phyloP scores from a whole-genome alignment of 2,329 filamentous ascomycete species.

The Colletotrichum sublineola region DNA sequence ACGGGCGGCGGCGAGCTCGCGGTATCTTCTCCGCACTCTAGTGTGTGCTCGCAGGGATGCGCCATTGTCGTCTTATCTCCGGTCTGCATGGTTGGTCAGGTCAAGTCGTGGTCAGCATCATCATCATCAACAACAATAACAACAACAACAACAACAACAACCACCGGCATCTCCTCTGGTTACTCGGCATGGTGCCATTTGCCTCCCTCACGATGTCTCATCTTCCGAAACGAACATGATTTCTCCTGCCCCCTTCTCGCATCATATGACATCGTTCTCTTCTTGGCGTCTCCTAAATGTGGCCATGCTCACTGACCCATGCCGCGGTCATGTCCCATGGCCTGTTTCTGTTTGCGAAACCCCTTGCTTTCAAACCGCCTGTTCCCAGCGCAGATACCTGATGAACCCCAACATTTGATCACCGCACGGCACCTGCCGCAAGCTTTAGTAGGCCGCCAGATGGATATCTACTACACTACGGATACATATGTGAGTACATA shows the following conservation, averaged over 20 bases:
- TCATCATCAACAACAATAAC: not conserved
- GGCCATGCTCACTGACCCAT: conserved; percentile 19
- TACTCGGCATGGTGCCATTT: not conserved
- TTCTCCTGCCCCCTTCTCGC: conserved; percentile 20
- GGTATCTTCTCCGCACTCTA: not conserved
- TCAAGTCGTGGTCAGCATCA: not conserved
- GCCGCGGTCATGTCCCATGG: conserved; percentile 23
- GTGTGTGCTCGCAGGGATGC: not conserved
- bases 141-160: not conserved
- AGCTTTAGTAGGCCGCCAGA: conserved; percentile 2
- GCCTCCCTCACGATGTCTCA: conserved; percentile 19
- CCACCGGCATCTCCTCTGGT: not conserved
- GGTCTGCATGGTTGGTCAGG: not conserved
- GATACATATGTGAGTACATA: no score
- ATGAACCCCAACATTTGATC: conserved; percentile 3
- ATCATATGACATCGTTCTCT: conserved; percentile 11
- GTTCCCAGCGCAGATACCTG: not conserved
- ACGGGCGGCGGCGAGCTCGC: not conserved
- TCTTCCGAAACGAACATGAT: conserved; percentile 33
- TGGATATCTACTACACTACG: not conserved
- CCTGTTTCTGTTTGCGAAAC: conserved; percentile 30
- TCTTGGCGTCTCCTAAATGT: conserved; percentile 25
- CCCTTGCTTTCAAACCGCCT: conserved; percentile 20
- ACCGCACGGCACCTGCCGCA: conserved; percentile 21
- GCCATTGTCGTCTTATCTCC: not conserved